Conservation (phyloP, 306 rosid species). For the Fagus crenata region DNA sequence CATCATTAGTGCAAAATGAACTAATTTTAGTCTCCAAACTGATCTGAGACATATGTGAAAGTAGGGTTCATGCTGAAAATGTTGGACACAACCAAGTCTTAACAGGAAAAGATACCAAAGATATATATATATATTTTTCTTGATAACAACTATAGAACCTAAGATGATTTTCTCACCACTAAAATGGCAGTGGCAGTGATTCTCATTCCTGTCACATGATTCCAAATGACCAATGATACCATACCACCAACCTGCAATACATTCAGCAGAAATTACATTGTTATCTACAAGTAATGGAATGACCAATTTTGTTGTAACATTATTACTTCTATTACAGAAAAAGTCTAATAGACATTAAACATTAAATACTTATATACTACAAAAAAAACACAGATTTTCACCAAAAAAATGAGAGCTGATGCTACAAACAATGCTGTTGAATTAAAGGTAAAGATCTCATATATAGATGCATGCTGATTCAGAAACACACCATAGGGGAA, state of each 20-base stretch:
- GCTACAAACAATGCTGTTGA: neutral
- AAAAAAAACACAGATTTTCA: neutral
- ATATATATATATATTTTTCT: no score
- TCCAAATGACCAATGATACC: conserved; percentile 79
- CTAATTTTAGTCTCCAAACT: neutral
- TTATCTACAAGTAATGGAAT: conserved; percentile 8
- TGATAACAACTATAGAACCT: conserved; percentile 15
- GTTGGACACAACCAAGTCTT: neutral
- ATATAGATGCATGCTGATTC: neutral
- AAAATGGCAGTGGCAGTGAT: conserved; percentile 59
- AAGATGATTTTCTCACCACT: conserved; percentile 55
- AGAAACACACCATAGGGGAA: conserved; percentile 75
- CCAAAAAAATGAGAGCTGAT: neutral
- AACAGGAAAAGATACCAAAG: neutral
- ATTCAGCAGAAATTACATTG: conserved; percentile 14
- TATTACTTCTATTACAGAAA: neutral
- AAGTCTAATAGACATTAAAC: conserved; percentile 9
- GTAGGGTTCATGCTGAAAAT: neutral
- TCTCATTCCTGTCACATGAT: conserved; percentile 49
- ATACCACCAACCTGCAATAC: conserved; percentile 89
- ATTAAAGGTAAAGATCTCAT: neutral
- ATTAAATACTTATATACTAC: neutral
- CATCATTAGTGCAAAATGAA: neutral
- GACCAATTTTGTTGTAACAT: conserved; percentile 12
- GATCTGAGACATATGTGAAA: neutral